Conservation (phyloP, 2,329 filamentous ascomycete genomes). For the Endocalyx cinctus region DNA sequence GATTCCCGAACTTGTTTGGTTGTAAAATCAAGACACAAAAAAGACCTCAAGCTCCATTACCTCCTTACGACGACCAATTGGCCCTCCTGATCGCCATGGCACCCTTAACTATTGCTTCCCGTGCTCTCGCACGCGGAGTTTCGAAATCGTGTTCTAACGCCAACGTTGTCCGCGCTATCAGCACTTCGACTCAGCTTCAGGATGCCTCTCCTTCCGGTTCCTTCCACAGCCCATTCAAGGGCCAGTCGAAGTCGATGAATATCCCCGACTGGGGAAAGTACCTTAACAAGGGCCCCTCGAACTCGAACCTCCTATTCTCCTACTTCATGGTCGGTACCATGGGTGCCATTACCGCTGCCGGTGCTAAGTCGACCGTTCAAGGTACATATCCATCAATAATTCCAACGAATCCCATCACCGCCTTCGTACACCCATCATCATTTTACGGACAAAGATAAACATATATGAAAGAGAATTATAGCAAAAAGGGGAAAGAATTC, state of each 20-base stretch:
- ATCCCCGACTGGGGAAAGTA: constrained; percentile 92
- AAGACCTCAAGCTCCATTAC: constrained; percentile 42
- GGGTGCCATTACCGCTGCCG: constrained; percentile 85
- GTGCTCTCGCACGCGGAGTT: constrained; percentile 61
- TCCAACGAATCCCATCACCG: constrained; percentile 1
- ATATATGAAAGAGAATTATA: too few species aligned
- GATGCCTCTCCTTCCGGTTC: constrained; percentile 33
- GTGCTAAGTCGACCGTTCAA: constrained; percentile 96
- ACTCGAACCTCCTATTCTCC: constrained; percentile 79
- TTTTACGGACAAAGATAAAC: too few species aligned
- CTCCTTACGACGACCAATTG: constrained; percentile 27
- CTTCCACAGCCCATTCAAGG: constrained; percentile 62
- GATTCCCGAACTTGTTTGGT: too few species aligned
- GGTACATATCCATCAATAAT: constrained; percentile 57
- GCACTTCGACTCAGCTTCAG: constrained; percentile 47
- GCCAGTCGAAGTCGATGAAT: constrained; percentile 55
- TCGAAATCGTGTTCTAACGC: constrained; percentile 36
- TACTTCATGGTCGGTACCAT: constrained; percentile 99
- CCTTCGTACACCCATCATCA: not conserved
- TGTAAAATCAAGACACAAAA: constrained; percentile 28
- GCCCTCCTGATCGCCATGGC: constrained; percentile 49
- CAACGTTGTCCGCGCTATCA: constrained; percentile 48
- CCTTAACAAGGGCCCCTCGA: constrained; percentile 62
- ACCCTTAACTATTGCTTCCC: constrained; percentile 63
- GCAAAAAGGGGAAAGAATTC: too few species aligned